Conservation (phyloP, 139 green algal species). For the Penium margaritaceum region DNA sequence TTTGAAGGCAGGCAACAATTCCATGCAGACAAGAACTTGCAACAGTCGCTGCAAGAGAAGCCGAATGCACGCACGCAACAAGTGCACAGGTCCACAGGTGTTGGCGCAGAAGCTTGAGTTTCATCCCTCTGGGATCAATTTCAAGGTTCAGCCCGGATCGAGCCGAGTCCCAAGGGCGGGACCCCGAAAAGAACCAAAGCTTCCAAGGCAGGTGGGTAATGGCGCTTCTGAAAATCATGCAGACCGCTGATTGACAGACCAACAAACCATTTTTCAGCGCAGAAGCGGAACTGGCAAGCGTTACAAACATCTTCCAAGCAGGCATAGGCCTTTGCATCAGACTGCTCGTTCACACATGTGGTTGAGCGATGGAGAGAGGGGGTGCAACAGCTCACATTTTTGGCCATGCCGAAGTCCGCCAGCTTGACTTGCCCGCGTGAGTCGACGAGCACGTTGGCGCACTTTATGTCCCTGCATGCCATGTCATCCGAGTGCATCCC, state of each 20-base stretch:
- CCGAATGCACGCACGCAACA: too few relatives aligned
- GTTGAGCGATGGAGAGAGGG: neutral
- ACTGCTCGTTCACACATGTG: neutral
- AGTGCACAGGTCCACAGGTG: too few relatives aligned
- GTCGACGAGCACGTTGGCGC: conserved; percentile 56
- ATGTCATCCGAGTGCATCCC: too few relatives aligned
- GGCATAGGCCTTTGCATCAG: neutral
- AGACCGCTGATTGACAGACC: neutral
- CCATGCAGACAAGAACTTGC: neutral
- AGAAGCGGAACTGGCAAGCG: neutral
- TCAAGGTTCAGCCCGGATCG: too few relatives aligned
- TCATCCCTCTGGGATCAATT: too few relatives aligned
- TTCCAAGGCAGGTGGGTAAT: neutral
- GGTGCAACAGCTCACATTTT: conserved; percentile 26
- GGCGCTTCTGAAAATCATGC: neutral
- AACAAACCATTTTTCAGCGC: neutral
- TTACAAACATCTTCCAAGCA: neutral
- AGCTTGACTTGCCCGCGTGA: conserved; percentile 58
- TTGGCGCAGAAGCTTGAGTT: too few relatives aligned
- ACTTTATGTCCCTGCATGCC: conserved; percentile 51
- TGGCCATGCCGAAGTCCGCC: conserved; percentile 56
- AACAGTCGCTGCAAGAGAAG: too few relatives aligned
- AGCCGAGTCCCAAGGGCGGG: too few relatives aligned
- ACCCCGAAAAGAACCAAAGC: neutral
- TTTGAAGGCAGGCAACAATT: neutral